Evolutionary conservation across 2,329 filamentous ascomycete species (phyloP).

Genomic region (Aspergillus melleus): DNA sequence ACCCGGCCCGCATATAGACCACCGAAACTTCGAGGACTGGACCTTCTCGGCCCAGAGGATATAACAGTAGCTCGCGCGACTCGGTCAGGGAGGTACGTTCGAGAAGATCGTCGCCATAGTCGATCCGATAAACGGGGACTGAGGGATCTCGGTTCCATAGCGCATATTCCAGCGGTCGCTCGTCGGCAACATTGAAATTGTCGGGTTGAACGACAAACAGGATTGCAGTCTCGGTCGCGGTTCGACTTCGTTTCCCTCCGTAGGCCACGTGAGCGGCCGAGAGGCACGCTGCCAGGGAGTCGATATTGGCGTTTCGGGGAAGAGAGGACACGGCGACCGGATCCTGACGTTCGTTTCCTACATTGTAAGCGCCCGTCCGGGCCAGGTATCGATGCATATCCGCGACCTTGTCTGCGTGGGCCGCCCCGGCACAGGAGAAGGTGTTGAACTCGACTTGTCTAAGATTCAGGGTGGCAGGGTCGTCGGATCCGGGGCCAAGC

Average conservation of each 20-base stretch:
- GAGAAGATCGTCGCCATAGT: constrained; percentile 36
- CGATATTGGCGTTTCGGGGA: constrained; percentile 35
- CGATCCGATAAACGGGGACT: constrained; percentile 39
- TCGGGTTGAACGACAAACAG: constrained; percentile 46
- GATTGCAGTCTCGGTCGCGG: constrained; percentile 31
- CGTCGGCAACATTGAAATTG: constrained; percentile 49
- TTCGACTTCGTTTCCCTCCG: constrained; percentile 16
- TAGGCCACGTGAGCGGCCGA: constrained; percentile 37
- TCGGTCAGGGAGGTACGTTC: constrained; percentile 29
- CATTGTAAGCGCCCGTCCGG: constrained; percentile 24
- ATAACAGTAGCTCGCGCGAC: constrained; percentile 38
- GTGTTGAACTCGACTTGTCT: constrained; percentile 52
- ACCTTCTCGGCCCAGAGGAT: constrained; percentile 22
- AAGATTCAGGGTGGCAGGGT: constrained; percentile 18
- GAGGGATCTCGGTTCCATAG: constrained; percentile 34
- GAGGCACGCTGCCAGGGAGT: constrained; percentile 32
- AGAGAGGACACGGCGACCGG: constrained; percentile 17
- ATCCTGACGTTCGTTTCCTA: not conserved
- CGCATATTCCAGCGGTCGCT: constrained; percentile 48
- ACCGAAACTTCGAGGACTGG: constrained; percentile 41
- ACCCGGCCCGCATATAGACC: constrained; percentile 47
- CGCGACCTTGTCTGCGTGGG: constrained; percentile 41
- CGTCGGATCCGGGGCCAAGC: not conserved
- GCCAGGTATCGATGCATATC: constrained; percentile 44
- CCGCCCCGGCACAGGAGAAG: constrained; percentile 43